Evolutionary conservation across 192 early-diverging fungal genomes (phyloP).

Genomic region (Linnemannia elongata): DNA sequence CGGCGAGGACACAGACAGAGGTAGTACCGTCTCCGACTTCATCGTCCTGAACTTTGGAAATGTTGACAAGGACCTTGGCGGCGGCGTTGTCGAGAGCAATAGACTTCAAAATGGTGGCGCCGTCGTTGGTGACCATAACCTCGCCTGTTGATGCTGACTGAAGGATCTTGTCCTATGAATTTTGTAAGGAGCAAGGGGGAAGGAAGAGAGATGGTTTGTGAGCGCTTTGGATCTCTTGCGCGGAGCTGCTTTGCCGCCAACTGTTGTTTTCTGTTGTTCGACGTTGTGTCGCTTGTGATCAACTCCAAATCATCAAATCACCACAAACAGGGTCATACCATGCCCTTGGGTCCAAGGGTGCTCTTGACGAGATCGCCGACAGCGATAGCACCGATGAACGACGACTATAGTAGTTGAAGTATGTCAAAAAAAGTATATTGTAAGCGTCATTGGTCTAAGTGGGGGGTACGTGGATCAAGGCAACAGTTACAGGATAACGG

Average conservation of each 20-base stretch:
- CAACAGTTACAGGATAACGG: neutral
- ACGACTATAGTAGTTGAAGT: conserved; percentile 65
- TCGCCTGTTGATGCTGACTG: conserved; percentile 88
- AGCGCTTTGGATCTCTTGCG: neutral
- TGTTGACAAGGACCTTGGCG: conserved; percentile 96
- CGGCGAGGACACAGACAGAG: conserved; percentile 95
- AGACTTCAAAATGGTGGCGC: conserved; percentile 96
- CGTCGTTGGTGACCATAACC: conserved; percentile 96
- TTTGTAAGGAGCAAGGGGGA: neutral
- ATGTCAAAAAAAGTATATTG: neutral
- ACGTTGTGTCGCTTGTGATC: neutral
- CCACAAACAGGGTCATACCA: conserved; percentile 66
- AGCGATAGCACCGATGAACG: conserved; percentile 97
- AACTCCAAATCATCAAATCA: neutral
- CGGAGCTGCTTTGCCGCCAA: neutral
- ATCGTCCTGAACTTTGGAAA: conserved; percentile 99
- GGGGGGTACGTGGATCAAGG: neutral
- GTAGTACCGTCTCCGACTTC: conserved; percentile 99
- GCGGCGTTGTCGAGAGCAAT: conserved; percentile 97
- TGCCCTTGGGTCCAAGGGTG: conserved; percentile 97
- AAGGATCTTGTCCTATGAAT: conserved; percentile 92
- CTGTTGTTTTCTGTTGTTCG: neutral
- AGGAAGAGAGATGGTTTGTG: neutral
- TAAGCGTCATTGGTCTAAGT: neutral
- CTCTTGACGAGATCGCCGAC: conserved; percentile 97